These are phyloP conservation scores for Solanum rostratum DNA, from an alignment of 257 asterid genomes.

Conservation along the genomic window DNA sequence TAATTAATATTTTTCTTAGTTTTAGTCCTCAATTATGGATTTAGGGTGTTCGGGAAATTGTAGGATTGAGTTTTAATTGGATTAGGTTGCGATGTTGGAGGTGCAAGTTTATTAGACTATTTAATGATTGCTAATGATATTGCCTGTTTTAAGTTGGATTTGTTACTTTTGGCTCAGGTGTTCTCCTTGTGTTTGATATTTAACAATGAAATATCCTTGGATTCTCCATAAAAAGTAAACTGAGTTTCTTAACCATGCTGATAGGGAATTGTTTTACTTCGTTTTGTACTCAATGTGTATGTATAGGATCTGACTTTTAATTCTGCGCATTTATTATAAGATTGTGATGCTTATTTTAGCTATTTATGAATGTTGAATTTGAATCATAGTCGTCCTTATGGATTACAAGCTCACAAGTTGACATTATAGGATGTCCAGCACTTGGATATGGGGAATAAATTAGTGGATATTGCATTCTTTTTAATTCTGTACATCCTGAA, in stretches of 20 bases:
- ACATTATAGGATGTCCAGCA: neutral
- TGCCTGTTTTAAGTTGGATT: neutral
- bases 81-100: neutral
- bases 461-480: neutral
- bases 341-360: neutral
- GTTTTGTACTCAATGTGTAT: neutral
- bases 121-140: neutral
- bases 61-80: neutral
- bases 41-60: neutral
- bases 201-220: neutral
- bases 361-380: neutral
- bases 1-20: constrained; percentile 14
- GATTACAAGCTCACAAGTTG: neutral
- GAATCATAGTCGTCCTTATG: neutral
- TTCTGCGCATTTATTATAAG: neutral
- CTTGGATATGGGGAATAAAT: neutral
- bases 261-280: neutral
- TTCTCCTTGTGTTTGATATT: neutral
- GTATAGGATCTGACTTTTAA: neutral
- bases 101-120: neutral
- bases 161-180: neutral
- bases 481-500: constrained; percentile 1
- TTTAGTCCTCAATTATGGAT: neutral
- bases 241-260: neutral
- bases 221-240: neutral